A percentile compares a stretch with the other conserved stretches of the same genome.
Evolutionary conservation across 192 early-diverging fungal species (phyloP).

Genomic region (Coemansia sp.): DNA sequence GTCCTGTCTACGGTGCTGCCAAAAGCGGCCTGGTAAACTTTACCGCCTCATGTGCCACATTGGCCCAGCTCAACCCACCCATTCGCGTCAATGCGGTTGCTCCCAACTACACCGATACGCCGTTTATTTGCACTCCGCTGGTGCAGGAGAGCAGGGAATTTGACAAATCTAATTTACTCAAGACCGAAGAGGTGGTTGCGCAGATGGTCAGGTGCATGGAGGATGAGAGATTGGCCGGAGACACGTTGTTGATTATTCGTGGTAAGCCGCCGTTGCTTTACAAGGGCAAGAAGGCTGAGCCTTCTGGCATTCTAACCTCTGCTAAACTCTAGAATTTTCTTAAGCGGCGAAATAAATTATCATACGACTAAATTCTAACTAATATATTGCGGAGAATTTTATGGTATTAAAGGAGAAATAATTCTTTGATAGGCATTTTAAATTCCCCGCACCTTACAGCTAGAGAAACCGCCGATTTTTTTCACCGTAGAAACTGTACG

Average conservation of each 20-base stretch:
- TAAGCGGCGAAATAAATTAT: not conserved
- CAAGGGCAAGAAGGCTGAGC: constrained; percentile 40
- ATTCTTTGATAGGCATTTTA: too few species aligned
- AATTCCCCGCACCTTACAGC: too few species aligned
- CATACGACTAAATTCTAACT: too few species aligned
- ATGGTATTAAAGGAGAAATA: too few species aligned
- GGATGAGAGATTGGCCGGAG: constrained; percentile 56
- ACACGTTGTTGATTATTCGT: constrained; percentile 47
- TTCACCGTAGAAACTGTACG: too few species aligned
- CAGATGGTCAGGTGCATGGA: constrained; percentile 61
- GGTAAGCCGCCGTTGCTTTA: constrained; percentile 25
- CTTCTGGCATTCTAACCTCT: constrained; percentile 19
- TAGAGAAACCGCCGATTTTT: too few species aligned
- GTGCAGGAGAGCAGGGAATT: constrained; percentile 14
- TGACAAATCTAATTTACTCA: constrained; percentile 27
- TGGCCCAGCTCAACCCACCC: constrained; percentile 31
- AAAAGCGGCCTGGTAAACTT: constrained; percentile 73
- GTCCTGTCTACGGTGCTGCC: constrained; percentile 72
- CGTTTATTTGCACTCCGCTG: constrained; percentile 34
- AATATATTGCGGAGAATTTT: too few species aligned
- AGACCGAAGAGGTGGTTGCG: constrained; percentile 54
- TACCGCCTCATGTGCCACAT: constrained; percentile 49
- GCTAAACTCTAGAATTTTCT: constrained; percentile 25
- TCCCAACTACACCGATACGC: constrained; percentile 58
- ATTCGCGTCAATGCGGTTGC: constrained; percentile 68